Evolutionary conservation across 2,329 filamentous ascomycete genomes (phyloP), one percentile per base, ranked within the genome.

Genomic region (Fusarium poae): DNA sequence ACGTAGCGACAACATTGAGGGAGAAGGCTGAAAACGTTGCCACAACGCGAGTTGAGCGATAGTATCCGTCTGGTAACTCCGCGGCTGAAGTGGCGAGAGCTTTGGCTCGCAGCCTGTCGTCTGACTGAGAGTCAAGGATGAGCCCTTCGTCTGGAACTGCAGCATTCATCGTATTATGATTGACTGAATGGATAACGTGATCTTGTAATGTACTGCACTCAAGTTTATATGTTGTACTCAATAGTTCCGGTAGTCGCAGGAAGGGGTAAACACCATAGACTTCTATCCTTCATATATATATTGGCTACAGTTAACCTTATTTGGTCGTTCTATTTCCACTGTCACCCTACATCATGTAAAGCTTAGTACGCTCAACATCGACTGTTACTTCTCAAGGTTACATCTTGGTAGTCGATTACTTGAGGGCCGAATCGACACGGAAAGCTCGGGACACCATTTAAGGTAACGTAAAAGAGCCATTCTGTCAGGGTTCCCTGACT

Each of bases 401-500:
- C 21, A 16, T 13, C 37, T 40, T 21, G n/a, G n/a, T 5, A 40
- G 37, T 40, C 7, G 11, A 15, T 40, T 23, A 4, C 13, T 3
- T 6, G 0, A 16, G 8, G 0, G 21, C 39, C 21, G 8, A 6
- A 42, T 4, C 15, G 2, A 23, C 1, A 6, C 23, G 40, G 40
- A 25, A 3, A 6, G 15, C 6, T 43, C 23, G 15, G 23, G 25
- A 21, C 23, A 6, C 3, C 5, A 25, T 13, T n/a, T 13, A 1
- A 27, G 2, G 5, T 27, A 11, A 12, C 21, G 5, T 18, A 43
- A 12, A 4, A 10, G 10, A 27, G 15, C 0, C 3, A 43, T 1
- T 6, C 9, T 2, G 10, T 27, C 23, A 9, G 10, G 16, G 2
- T 0, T 5, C 5, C 4, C 21, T 4, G 0, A 16, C 9, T 11